Conservation (phyloP, 805 yeast genomes). For the Diddensiella santjacobensis region DNA sequence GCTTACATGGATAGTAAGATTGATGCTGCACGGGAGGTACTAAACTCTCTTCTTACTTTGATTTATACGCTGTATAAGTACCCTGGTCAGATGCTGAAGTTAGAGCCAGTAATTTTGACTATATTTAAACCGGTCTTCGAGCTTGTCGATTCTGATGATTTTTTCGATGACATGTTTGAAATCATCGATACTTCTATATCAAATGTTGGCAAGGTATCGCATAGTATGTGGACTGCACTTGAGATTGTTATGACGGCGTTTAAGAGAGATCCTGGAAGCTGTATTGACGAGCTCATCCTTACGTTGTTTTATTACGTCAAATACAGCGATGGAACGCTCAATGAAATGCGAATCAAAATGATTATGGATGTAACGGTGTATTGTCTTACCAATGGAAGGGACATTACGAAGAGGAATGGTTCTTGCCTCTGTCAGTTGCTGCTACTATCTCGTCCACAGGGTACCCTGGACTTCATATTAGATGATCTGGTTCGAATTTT, state of each 20-base stretch:
- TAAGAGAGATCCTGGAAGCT: slow-evolving; percentile 44
- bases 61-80: slow-evolving; percentile 77
- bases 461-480: background rate
- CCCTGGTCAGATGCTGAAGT: slow-evolving; percentile 53
- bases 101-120: slow-evolving; percentile 66
- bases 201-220: slow-evolving; percentile 55
- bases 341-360: background rate
- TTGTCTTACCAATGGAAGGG: background rate
- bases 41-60: slow-evolving; percentile 78
- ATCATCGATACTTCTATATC: slow-evolving; percentile 65
- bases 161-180: slow-evolving; percentile 71
- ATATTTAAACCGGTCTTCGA: slow-evolving; percentile 62
- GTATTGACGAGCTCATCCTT: slow-evolving; percentile 70
- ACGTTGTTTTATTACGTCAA: slow-evolving; percentile 69
- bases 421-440: background rate
- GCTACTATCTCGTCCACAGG: background rate
- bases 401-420: background rate
- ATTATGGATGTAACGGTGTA: background rate
- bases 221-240: slow-evolving; percentile 70
- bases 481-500: background rate
- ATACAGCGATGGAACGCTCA: slow-evolving; percentile 37
- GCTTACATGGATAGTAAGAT: slow-evolving; percentile 58
- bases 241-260: slow-evolving; percentile 42
- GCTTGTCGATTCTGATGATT: slow-evolving; percentile 58
- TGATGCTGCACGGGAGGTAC: slow-evolving; percentile 72